Evolutionary conservation across 148 eudicot genomes (phyloP), one percentile per base, ranked within the genome.

Genomic region (Chenopodium quinoa): DNA sequence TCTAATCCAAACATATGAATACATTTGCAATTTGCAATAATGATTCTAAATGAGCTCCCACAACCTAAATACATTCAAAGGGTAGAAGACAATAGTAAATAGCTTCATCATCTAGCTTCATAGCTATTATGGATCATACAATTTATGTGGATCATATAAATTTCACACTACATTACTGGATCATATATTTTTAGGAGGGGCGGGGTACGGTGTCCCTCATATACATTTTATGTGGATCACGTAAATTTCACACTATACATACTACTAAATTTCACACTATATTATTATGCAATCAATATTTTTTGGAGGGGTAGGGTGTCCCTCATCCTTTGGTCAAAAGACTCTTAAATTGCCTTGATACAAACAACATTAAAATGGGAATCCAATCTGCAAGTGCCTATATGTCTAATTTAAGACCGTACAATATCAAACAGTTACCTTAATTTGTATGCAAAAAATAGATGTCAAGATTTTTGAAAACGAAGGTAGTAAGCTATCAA

Each of bases 111-210:
- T 27, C 13, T 34, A 23, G 16, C 70, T 66, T 66, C 70, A 25
- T 23, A 66, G 32, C 8, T 23, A 13, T 25, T 66, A 65, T 65
- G 69, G n/a, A 40, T 17, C 14, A 17, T 71, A 9, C 27, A 71
- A 34, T 37, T 8, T 73, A n/a, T 40, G 56, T 73, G 76, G 58
- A 47, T 48, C 58, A 73, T 37, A 73, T 73, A 73, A 60, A 73
- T 73, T 73, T 73, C 58, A 47, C 32, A 0, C n/a, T 37, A 37
- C 4, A 37, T 0, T 37, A 37, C 40, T 37, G 4, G 40, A 37
- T 37, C 40, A 37, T 37, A 37, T 37, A 37, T 27, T 27, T 27
- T 27, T 27, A 27, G 29, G 29, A 27, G 29, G 29, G 29, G 29
- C 29, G 29, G 29, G 29, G 29, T 27, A 27, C 27, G 27, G 27